phyloP scores from a whole-genome alignment of 2,329 filamentous ascomycete species.

The Graphilbum ipis-grandicollis region DNA sequence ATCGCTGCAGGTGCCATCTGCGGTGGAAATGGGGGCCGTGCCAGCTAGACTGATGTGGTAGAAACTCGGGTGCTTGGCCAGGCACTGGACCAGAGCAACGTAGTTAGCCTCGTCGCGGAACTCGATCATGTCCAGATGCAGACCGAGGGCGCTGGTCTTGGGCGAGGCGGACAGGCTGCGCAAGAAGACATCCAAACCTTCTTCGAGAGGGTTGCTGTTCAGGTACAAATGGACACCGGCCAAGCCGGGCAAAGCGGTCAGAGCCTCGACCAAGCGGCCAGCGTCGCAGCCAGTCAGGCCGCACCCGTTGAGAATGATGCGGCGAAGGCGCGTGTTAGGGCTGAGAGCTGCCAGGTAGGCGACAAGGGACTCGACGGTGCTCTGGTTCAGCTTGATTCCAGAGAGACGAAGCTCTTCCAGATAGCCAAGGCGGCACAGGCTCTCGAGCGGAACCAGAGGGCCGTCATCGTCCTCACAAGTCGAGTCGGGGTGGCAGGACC shows the following conservation, averaged over 20 bases:
- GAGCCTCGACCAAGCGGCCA: constrained; percentile 30
- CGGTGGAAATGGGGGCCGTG: constrained; percentile 26
- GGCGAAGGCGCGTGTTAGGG: constrained; percentile 11
- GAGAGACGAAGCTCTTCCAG: constrained; percentile 38
- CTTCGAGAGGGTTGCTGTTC: constrained; percentile 34
- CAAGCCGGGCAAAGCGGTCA: constrained; percentile 27
- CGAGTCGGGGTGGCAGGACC: too few species aligned
- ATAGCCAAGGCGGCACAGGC: constrained; percentile 22
- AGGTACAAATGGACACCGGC: constrained; percentile 30
- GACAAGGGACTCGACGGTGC: constrained; percentile 27
- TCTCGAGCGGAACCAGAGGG: constrained; percentile 27
- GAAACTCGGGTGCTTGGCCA: constrained; percentile 32
- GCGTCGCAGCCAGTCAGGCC: constrained; percentile 31
- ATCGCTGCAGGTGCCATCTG: constrained; percentile 17
- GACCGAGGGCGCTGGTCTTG: constrained; percentile 25
- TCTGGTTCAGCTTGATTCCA: constrained; percentile 26
- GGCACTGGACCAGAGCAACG: constrained; percentile 28
- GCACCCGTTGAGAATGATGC: constrained; percentile 32
- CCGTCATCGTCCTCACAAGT: too few species aligned
- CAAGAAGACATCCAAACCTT: constrained; percentile 28
- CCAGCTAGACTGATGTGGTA: constrained; percentile 35
- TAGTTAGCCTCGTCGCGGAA: constrained; percentile 34
- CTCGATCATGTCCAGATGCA: constrained; percentile 40
- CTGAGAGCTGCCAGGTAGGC: constrained; percentile 19
- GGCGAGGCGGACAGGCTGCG: background rate